Evolutionary conservation across 2,329 filamentous ascomycete genomes (phyloP), one percentile per base, ranked within the genome.

Genomic region (Ascochyta rabiei): DNA sequence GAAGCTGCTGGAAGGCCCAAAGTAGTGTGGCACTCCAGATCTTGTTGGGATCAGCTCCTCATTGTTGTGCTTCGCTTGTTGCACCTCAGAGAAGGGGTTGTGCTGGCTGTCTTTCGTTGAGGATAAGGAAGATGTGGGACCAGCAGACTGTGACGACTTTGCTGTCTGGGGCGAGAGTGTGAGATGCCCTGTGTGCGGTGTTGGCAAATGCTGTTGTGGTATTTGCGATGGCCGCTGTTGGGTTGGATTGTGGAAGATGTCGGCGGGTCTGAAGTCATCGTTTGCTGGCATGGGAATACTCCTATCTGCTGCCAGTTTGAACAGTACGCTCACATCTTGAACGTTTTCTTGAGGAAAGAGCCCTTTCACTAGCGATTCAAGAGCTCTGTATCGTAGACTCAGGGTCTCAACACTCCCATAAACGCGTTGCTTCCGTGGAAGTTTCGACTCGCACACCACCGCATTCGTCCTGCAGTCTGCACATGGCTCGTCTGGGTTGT

Each of bases 321-420:
- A 76, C 16, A 79, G 57, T 12, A 73, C 70, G 33, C 77, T 74
- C 23, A 75, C 70, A 48, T 75, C 71, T 18, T 71, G 72, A 2
- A 73, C 67, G 49, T 78, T 75, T 31, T 75, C 66, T 15, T 76
- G 58, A 3, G 77, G 76, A 41, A 77, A 79, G 1, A 79, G 51
- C 0, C 76, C 77, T 44, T 76, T 74, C 37, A 79, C 70, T 38
- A 79, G 42, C 15, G 76, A 70, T 57, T 79, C 76, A 10, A 79
- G 68, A 2, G 77, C 76, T 38, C 78, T 68, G 55, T 77, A 80
- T 24, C 77, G 69, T 26, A 76, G 65, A 42, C 76, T 78, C 38
- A 79, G 64, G n/a, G 76, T 78, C 56, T 80, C 78, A 6, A 79
- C 75, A 53, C 77, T 79, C 15, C 78, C 78, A 49, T 80, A 79